phyloP scores from a whole-genome alignment of 257 asterid species.

The Asclepias syriaca region DNA sequence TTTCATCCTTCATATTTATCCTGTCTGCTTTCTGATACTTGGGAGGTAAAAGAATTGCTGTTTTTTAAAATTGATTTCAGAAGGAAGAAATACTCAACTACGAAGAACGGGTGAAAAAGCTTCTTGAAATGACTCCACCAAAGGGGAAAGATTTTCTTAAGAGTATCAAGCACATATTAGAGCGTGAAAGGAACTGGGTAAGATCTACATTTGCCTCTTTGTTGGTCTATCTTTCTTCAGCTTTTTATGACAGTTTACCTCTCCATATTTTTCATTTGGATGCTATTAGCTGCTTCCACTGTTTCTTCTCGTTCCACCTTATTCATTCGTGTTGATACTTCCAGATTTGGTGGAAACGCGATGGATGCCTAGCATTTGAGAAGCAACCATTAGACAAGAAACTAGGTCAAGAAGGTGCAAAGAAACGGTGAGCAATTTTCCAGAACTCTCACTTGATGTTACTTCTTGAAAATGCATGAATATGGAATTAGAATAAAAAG shows the following conservation, averaged over 20 bases:
- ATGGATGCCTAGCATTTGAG: constrained; percentile 95
- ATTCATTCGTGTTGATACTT: constrained; percentile 20
- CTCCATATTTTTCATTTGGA: neutral
- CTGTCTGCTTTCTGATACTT: neutral
- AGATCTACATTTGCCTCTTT: constrained; percentile 26
- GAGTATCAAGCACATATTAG: constrained; percentile 90
- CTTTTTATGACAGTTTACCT: neutral
- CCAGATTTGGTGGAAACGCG: constrained; percentile 99
- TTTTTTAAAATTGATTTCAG: constrained; percentile 37
- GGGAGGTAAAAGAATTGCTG: constrained; percentile 6
- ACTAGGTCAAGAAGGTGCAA: constrained; percentile 55
- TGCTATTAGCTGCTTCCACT: neutral
- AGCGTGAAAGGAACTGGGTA: constrained; percentile 98
- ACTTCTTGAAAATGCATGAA: neutral
- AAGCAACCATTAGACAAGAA: constrained; percentile 69
- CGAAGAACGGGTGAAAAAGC: constrained; percentile 90
- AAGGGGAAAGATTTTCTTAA: constrained; percentile 79
- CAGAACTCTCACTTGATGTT: neutral
- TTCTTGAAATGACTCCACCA: constrained; percentile 90
- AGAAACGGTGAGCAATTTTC: constrained; percentile 19
- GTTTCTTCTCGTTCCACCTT: constrained; percentile 15
- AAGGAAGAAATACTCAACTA: constrained; percentile 74
- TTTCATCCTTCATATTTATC: neutral
- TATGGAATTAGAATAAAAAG: neutral
- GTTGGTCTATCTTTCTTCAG: neutral